A percentile compares a stretch with the other conserved stretches of the same genome.
These are phyloP conservation scores for Daldinia loculata DNA, from an alignment of 495 filamentous ascomycete species.

Conservation along the genomic window DNA sequence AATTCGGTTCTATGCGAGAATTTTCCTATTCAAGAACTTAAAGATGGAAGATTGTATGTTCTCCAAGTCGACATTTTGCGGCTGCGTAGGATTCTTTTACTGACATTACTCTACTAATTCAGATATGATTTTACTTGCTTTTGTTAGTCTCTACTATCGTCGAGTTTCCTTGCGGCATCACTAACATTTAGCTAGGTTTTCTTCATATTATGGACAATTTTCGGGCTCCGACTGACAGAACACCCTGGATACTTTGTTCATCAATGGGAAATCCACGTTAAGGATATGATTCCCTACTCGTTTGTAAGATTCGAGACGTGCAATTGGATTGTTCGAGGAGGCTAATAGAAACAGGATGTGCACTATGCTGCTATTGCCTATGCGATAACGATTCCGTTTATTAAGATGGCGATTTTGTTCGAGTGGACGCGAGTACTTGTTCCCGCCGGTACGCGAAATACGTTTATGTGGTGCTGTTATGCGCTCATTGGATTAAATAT, in stretches of 20 bases:
- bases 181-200: conserved; percentile 22
- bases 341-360: conserved; percentile 17
- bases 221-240: conserved; percentile 16
- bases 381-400: conserved; percentile 29
- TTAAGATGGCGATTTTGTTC: conserved; percentile 38
- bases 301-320: not conserved
- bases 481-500: conserved; percentile 40
- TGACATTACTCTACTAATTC: not conserved
- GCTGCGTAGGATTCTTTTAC: not conserved
- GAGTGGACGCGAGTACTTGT: conserved; percentile 43
- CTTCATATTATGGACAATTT: conserved; percentile 33
- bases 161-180: not conserved
- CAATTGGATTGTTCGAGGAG: no score
- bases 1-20: conserved; percentile 35
- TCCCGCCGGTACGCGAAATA: conserved; percentile 36
- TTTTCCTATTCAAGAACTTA: conserved; percentile 29
- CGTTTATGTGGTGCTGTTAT: conserved; percentile 46
- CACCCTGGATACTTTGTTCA: conserved; percentile 46
- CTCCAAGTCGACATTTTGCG: not conserved
- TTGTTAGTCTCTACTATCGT: conserved; percentile 13
- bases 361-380: conserved; percentile 35
- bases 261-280: conserved; percentile 40
- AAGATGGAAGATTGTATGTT: conserved; percentile 40
- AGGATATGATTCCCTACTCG: conserved; percentile 16
- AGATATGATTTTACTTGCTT: conserved; percentile 39